Evolutionary conservation across 1,284 basidiomycete genomes (phyloP), one percentile per base, ranked within the genome.

Genomic region (Cystobasidiaceae sp.): DNA sequence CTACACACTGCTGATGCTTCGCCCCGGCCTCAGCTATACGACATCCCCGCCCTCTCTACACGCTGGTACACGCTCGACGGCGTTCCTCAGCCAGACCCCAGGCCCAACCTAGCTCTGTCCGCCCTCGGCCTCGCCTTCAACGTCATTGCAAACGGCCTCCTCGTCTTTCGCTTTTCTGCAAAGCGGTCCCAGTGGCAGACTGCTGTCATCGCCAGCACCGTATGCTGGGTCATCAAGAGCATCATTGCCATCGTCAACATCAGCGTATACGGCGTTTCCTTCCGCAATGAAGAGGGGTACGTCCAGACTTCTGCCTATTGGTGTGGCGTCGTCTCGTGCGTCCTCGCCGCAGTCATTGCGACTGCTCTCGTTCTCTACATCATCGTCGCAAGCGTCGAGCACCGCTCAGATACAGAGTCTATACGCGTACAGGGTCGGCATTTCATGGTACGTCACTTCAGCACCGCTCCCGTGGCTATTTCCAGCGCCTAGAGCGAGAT

Each of bases 241-340:
- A 62, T 69, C 19, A 66, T 80, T 13, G 79, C 77, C 2, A 61
- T 76, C 3, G 73, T 77, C 52, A 81, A 81, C 68, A 67, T 80
- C 0, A 70, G 75, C 46, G 63, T 75, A n/a, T 79, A 75, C 66
- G 78, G 78, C 17, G 74, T 75, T 28, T 45, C 74, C 13, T 72
- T 72, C 4, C 66, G 74, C 9, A 77, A 77, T 58, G 60, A 62
- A 0, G 51, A 69, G 1, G 76, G 73, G 5, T 78, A 75, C 57
- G 49, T 65, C n/a, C 80, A 75, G 60, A 67, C 69, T 19, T 74
- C 78, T 56, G 79, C 77, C 0, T 80, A 80, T 69, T 81, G 78
- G 77, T 77, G 76, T 56, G 79, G 78, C 2, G 76, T 80, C 32
- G 68, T 79, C 21, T 78, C 78, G 2, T 66, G 78, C 37, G 71